Conservation (phyloP, 208 protist species). For the Lotmaria passim region DNA sequence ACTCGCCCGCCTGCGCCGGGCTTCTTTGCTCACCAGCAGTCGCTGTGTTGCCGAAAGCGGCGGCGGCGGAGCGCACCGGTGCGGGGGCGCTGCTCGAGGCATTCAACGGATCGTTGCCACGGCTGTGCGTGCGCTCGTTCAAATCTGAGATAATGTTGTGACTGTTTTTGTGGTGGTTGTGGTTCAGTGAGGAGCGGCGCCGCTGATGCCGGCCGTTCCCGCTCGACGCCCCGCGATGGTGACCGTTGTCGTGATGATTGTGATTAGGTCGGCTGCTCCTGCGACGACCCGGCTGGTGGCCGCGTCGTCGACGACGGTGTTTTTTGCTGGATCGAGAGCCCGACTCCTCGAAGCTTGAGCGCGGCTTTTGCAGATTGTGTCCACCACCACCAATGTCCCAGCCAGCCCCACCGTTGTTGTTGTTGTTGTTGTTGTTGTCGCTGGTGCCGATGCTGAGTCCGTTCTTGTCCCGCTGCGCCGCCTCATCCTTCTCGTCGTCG, state of each 20-base stretch:
- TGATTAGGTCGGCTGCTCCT: neutral
- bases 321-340: neutral
- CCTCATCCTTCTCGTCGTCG: neutral
- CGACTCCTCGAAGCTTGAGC: neutral
- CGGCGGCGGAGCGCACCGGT: slow-evolving; percentile 9
- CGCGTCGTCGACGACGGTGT: neutral
- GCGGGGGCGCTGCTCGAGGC: neutral
- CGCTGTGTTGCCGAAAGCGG: neutral
- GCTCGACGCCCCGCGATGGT: neutral
- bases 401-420: neutral
- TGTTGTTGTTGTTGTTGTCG: neutral
- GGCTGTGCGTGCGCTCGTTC: neutral
- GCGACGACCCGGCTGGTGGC: neutral
- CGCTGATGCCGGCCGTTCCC: neutral
- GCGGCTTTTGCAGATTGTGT: neutral
- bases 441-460: too few relatives aligned
- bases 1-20: neutral
- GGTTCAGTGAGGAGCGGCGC: neutral
- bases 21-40: too few relatives aligned
- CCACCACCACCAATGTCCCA: neutral
- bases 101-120: neutral
- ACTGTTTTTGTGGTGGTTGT: too few relatives aligned
- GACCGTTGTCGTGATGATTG: neutral
- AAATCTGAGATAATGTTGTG: neutral
- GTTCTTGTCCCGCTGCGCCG: neutral